Evolutionary conservation across 495 filamentous ascomycete species (phyloP), one percentile per base, ranked within the genome.

Genomic region (Tuber calosporum): DNA sequence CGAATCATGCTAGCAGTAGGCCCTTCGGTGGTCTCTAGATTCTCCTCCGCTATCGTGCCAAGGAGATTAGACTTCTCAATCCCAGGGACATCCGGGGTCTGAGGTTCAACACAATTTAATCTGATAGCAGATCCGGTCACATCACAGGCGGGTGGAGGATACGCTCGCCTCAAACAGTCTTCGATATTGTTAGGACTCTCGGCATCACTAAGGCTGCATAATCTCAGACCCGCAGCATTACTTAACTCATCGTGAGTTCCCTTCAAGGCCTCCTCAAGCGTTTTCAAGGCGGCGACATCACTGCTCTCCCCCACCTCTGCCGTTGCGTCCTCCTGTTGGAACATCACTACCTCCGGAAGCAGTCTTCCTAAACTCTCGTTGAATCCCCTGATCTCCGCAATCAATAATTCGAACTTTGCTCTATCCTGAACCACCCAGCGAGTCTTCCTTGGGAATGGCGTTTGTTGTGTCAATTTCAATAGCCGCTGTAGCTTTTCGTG

Each of bases 351-450:
- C 26, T 69, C 39, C 17, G 72, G 72, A 19, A 69, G 15, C 38
- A 69, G 72, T 38, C 66, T 34, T 1, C 66, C 42, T 36, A 73
- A 68, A 15, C 40, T 26, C 66, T 69, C 66, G 26, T 48, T 73
- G 39, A 73, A 69, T 37, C 41, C 40, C 41, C 66, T 22, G 30
- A 43, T 69, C 37, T 68, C 40, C 17, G 40, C 19, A 36, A 68
- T 40, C n/a, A 73, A 40, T 26, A 48, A 66, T 19, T 48, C 72
- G 72, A 69, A 69, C 68, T 43, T 43, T 17, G 37, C 68, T 19
- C 36, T 40, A 34, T 69, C 67, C 42, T 36, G 66, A n/a, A 73
- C 42, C 11, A 66, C 72, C 66, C 66, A 73, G 26, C 66, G 67
- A 58, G 66, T 48, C 37, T 73, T 73, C 34, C 19, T 53, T 9